These are phyloP conservation scores for Talaromyces rugulosus DNA, from an alignment of 2,329 filamentous ascomycete species.

Conservation along the genomic window DNA sequence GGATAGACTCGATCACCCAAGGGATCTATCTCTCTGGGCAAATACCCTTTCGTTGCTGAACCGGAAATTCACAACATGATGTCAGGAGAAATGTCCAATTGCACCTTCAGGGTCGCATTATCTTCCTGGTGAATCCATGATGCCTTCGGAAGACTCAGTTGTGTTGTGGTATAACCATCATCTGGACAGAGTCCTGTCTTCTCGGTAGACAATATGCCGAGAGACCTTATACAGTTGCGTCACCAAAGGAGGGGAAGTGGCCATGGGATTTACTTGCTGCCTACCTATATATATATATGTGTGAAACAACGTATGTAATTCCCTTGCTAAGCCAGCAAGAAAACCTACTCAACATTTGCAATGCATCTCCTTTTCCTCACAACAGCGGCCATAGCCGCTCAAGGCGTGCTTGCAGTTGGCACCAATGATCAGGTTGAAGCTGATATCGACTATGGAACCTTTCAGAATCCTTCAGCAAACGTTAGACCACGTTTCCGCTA, in stretches of 20 bases:
- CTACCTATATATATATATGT: neutral
- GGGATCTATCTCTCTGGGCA: neutral
- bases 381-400: neutral
- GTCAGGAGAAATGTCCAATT: neutral
- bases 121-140: neutral
- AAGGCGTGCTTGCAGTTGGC: neutral
- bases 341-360: neutral
- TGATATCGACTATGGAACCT: constrained; percentile 10
- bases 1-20: neutral
- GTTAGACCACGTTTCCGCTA: constrained; percentile 33
- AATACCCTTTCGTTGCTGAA: neutral
- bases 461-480: constrained; percentile 24
- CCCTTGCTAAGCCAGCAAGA: neutral
- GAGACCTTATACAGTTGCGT: neutral
- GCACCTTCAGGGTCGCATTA: neutral
- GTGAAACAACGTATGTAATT: neutral
- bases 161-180: neutral
- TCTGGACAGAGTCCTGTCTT: neutral
- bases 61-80: neutral
- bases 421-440: neutral
- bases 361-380: neutral
- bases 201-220: neutral
- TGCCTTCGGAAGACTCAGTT: neutral
- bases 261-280: neutral
- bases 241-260: neutral